Conservation (phyloP, 2,329 filamentous ascomycete species). For the Penicillium freii region DNA sequence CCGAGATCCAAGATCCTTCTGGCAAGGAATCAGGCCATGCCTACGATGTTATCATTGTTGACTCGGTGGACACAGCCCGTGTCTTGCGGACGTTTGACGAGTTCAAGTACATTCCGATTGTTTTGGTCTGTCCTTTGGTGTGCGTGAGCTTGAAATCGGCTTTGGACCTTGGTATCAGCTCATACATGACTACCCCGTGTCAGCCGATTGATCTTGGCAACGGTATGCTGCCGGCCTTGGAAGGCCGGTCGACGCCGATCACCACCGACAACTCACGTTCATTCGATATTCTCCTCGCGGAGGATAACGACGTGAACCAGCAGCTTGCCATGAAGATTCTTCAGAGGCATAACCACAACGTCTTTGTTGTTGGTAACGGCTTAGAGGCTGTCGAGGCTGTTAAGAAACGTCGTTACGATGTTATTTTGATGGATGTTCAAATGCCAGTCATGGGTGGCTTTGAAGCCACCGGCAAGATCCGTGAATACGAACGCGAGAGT, state of each 20-base stretch:
- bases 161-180: constrained; percentile 93
- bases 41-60: constrained; percentile 94
- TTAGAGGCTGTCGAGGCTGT: constrained; percentile 90
- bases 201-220: constrained; percentile 91
- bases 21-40: constrained; percentile 55
- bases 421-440: constrained; percentile 98
- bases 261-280: constrained; percentile 92
- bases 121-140: constrained; percentile 83
- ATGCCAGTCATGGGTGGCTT: constrained; percentile 99
- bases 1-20: constrained; percentile 52
- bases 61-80: constrained; percentile 87
- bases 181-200: constrained; percentile 97
- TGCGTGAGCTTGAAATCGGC: constrained; percentile 92
- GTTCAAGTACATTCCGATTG: constrained; percentile 97
- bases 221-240: constrained; percentile 90
- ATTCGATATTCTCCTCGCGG: constrained; percentile 90
- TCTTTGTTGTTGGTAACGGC: constrained; percentile 83
- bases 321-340: constrained; percentile 93
- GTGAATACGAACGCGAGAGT: constrained; percentile 84
- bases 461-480: constrained; percentile 93
- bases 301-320: constrained; percentile 98
- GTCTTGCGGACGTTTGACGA: constrained; percentile 82
- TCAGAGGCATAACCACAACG: constrained; percentile 80
- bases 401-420: constrained; percentile 88
- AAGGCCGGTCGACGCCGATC: constrained; percentile 86